Evolutionary conservation across 306 rosid genomes (phyloP).

Genomic region (Delonix regia): DNA sequence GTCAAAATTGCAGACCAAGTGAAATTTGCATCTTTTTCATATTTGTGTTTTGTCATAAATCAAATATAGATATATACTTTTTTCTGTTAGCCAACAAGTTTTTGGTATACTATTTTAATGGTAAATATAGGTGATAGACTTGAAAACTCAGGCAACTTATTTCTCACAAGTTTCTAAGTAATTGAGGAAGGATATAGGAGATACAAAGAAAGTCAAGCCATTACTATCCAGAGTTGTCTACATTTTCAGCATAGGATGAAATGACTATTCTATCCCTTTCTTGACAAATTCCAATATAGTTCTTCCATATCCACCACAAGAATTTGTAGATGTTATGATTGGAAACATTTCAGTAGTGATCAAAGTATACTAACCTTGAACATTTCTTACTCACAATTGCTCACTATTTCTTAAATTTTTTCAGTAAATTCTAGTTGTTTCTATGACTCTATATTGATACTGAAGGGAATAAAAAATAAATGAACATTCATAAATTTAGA

Average conservation of each 20-base stretch:
- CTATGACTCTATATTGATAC: too few relatives aligned
- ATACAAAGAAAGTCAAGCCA: background rate
- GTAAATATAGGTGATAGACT: conserved; percentile 44
- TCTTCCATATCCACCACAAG: conserved; percentile 29
- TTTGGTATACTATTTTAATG: too few relatives aligned
- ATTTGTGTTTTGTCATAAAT: too few relatives aligned
- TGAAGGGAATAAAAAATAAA: too few relatives aligned
- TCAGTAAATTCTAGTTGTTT: too few relatives aligned
- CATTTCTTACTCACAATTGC: too few relatives aligned
- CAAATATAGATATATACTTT: too few relatives aligned
- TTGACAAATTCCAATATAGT: background rate
- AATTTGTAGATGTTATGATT: conserved; percentile 44
- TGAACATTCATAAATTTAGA: too few relatives aligned
- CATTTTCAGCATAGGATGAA: conserved; percentile 37
- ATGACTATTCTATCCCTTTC: conserved; percentile 42
- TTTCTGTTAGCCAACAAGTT: too few relatives aligned
- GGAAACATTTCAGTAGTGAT: conserved; percentile 45
- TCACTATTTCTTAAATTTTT: background rate
- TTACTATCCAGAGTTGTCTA: background rate
- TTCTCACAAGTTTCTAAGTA: conserved; percentile 40
- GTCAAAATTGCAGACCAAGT: too few relatives aligned
- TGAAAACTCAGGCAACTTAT: conserved; percentile 45
- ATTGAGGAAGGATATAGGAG: conserved; percentile 43
- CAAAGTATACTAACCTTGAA: conserved; percentile 24
- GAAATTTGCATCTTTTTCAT: too few relatives aligned